Conservation (phyloP, 768 basidiomycete genomes). For the Coprinopsis strossmayeri region DNA sequence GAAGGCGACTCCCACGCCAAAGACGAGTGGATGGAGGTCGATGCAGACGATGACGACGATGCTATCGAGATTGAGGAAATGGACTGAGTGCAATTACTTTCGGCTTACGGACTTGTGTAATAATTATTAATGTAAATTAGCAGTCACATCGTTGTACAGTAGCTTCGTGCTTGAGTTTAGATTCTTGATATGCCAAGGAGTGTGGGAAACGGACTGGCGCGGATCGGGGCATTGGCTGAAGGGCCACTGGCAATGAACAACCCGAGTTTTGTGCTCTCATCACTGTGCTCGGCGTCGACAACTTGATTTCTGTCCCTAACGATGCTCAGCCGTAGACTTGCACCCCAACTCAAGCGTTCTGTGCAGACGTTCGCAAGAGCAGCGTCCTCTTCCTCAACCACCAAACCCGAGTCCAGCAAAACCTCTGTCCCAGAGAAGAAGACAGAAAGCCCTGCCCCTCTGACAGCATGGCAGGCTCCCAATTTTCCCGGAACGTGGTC, state of each 20-base stretch:
- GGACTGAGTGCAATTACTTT: constrained; percentile 25
- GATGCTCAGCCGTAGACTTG: constrained; percentile 36
- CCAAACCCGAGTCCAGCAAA: constrained; percentile 15
- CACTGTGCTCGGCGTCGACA: constrained; percentile 8
- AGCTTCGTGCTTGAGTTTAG: background rate
- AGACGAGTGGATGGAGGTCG: constrained; percentile 56
- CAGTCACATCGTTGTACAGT: no score
- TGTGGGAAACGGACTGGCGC: constrained; percentile 13
- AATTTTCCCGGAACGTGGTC: constrained; percentile 85
- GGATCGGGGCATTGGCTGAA: no score
- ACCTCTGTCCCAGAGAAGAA: constrained; percentile 19
- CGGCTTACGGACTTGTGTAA: background rate
- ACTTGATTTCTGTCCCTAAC: constrained; percentile 14
- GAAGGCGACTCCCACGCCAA: constrained; percentile 34
- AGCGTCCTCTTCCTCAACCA: constrained; percentile 23
- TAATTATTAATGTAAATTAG: no score
- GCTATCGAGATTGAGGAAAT: constrained; percentile 65
- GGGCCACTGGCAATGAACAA: no score
- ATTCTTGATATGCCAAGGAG: constrained; percentile 6
- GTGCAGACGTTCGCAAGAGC: constrained; percentile 16
- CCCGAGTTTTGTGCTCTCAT: no score
- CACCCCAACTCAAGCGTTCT: constrained; percentile 24
- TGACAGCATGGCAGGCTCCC: constrained; percentile 62
- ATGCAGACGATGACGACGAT: constrained; percentile 43
- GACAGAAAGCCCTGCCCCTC: constrained; percentile 14